A percentile compares a stretch with the other conserved stretches of the same genome.
Evolutionary conservation across 1,139 yeast species (phyloP).

Genomic region (Chernovozyma sophiae-reginae): DNA sequence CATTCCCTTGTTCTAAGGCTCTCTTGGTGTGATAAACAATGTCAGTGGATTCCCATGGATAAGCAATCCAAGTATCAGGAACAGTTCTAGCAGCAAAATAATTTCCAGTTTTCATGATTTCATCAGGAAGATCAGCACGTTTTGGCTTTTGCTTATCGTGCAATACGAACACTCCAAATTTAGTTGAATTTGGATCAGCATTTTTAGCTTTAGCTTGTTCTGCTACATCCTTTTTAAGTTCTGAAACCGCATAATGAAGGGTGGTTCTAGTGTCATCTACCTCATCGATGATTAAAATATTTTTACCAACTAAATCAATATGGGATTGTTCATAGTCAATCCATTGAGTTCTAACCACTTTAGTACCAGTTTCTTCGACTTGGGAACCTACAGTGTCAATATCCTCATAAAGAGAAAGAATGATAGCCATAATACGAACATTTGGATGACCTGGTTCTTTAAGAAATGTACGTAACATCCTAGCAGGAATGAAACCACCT

Average conservation of each 20-base stretch:
- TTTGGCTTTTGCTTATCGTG: slow-evolving; percentile 91
- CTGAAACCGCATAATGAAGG: slow-evolving; percentile 84
- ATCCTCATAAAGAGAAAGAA: slow-evolving; percentile 85
- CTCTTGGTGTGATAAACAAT: slow-evolving; percentile 80
- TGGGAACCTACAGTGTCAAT: slow-evolving; percentile 55
- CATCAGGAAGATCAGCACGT: slow-evolving; percentile 70
- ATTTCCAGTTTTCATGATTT: slow-evolving; percentile 60
- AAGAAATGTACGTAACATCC: slow-evolving; percentile 86
- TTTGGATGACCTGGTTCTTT: slow-evolving; percentile 84
- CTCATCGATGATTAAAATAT: slow-evolving; percentile 82
- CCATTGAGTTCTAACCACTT: slow-evolving; percentile 95
- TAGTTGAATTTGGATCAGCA: slow-evolving; percentile 54
- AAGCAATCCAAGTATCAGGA: slow-evolving; percentile 94
- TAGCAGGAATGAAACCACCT: slow-evolving; percentile 95
- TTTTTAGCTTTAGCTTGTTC: slow-evolving; percentile 50
- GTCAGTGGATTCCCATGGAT: slow-evolving; percentile 95
- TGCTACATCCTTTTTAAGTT: slow-evolving; percentile 77
- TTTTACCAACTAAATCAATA: slow-evolving; percentile 72
- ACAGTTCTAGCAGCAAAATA: slow-evolving; percentile 90
- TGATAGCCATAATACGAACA: slow-evolving; percentile 91
- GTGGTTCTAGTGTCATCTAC: slow-evolving; percentile 97
- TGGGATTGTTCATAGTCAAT: slow-evolving; percentile 72
- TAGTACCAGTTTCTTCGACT: slow-evolving; percentile 70
- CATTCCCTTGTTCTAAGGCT: slow-evolving; percentile 73
- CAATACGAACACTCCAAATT: slow-evolving; percentile 83